A percentile compares a stretch with the other conserved stretches of the same genome.
phyloP scores from a whole-genome alignment of 805 yeast genomes.

The Schizosaccharomyces cryophilus region DNA sequence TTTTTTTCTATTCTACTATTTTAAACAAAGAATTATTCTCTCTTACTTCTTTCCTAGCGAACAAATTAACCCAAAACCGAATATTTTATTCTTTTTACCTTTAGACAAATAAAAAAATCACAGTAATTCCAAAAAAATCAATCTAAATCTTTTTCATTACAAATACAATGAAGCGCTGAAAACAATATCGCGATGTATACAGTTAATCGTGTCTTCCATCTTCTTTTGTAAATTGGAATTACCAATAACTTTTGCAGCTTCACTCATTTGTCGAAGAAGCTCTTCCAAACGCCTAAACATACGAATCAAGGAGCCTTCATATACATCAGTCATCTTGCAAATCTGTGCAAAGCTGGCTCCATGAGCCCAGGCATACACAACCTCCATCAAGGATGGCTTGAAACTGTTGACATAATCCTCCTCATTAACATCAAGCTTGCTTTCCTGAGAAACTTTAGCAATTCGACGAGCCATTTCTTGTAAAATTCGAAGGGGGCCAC shows the following conservation, averaged over 20 bases:
- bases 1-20: too few relatives aligned
- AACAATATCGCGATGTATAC: constrained; percentile 1
- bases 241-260: constrained; percentile 87
- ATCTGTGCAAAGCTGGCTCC: constrained; percentile 92
- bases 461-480: constrained; percentile 78
- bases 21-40: too few relatives aligned
- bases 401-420: constrained; percentile 81
- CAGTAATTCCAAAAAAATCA: background rate
- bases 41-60: too few relatives aligned
- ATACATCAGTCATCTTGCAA: constrained; percentile 95
- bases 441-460: constrained; percentile 72
- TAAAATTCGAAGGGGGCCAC: constrained; percentile 74
- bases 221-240: constrained; percentile 16
- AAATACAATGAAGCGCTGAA: background rate
- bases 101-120: background rate
- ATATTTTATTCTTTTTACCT: background rate
- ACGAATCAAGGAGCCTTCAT: constrained; percentile 87
- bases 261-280: constrained; percentile 64
- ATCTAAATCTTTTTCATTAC: background rate
- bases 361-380: constrained; percentile 85
- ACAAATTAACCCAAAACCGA: too few relatives aligned
- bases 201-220: background rate
- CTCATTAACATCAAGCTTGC: constrained; percentile 71
- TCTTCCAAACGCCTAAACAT: constrained; percentile 89
- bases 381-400: constrained; percentile 88